Evolutionary conservation across 306 rosid species (phyloP), one percentile per base, ranked within the genome.

Genomic region (Prunus mira): DNA sequence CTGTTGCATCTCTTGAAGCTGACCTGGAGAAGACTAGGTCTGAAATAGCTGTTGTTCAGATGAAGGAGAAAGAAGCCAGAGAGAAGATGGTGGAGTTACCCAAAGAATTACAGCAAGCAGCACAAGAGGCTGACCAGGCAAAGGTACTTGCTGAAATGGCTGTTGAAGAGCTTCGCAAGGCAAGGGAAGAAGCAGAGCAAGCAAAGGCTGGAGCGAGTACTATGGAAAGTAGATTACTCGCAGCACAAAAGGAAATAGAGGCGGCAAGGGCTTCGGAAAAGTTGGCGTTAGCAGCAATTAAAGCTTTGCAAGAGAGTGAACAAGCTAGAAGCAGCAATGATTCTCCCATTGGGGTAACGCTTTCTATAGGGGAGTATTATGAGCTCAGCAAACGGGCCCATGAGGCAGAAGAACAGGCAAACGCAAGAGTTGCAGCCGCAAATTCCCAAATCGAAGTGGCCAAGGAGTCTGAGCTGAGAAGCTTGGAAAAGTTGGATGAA

Each of bases 181-280:
- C 81, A 76, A 84, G 75, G 83, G 94, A 91, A 84, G 98, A 91
- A 84, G 90, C 91, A 15, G 98, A 93, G 82, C 97, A 93, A 84
- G 97, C 91, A 15, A 96, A 93, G 87, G 99, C 98, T 73, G 98
- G 91, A 64, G 96, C 92, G 75, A 86, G 94, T 77, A 96, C 98
- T 8, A 73, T 88, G 86, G 89, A 89, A 83, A 92, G 97, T 84
- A 87, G 98, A 84, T 84, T 93, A 76, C 89, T 86, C 30, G 99
- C 99, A 30, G 87, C 98, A 72, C 91, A 79, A 69, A 96, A 96
- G 84, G 99, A 93, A 86, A 93, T 91, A 76, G 99, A 96, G 74
- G 99, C 99, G 58, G 93, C 98, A 18, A 93, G 71, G 86, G 98
- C 99, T 79, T 92, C 98, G 34, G 99, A 96, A 79, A 88, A 73